These are phyloP conservation scores for Pisolithus microcarpus DNA, from an alignment of 768 basidiomycete species.

Conservation along the genomic window DNA sequence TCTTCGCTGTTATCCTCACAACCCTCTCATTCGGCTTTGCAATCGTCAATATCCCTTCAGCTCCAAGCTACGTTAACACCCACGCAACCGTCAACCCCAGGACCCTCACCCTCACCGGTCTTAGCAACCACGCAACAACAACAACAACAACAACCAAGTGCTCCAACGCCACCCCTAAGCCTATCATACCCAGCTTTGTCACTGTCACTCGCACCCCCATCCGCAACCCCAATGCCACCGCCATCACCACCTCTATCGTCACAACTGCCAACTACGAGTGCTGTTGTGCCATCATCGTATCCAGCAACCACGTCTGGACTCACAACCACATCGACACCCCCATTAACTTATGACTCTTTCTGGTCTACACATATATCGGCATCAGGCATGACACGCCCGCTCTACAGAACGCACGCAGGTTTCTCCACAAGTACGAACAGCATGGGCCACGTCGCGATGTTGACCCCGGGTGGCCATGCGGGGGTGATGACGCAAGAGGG, in stretches of 20 bases:
- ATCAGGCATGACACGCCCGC: constrained; percentile 18
- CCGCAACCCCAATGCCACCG: background rate
- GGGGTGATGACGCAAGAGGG: constrained; percentile 28
- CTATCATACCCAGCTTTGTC: background rate
- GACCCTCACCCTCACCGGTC: background rate
- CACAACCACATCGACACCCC: constrained; percentile 10
- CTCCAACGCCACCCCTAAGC: background rate
- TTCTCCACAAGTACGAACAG: constrained; percentile 20
- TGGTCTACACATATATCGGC: constrained; percentile 48
- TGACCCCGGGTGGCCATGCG: constrained; percentile 25
- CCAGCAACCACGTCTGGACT: constrained; percentile 1
- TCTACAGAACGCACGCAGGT: constrained; percentile 25
- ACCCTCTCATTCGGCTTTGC: constrained; percentile 1
- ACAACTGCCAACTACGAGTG: background rate
- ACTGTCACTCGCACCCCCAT: background rate
- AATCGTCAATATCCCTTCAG: constrained; percentile 1
- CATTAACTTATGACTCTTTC: constrained; percentile 55
- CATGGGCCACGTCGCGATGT: constrained; percentile 24
- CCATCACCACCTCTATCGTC: background rate
- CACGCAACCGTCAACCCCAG: background rate
- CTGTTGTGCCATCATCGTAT: constrained; percentile 3
- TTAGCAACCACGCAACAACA: background rate
- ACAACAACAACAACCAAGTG: background rate
- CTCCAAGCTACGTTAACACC: background rate
- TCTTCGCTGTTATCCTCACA: background rate